phyloP scores from a whole-genome alignment of 768 basidiomycete genomes.

The Lentinula detonsa region DNA sequence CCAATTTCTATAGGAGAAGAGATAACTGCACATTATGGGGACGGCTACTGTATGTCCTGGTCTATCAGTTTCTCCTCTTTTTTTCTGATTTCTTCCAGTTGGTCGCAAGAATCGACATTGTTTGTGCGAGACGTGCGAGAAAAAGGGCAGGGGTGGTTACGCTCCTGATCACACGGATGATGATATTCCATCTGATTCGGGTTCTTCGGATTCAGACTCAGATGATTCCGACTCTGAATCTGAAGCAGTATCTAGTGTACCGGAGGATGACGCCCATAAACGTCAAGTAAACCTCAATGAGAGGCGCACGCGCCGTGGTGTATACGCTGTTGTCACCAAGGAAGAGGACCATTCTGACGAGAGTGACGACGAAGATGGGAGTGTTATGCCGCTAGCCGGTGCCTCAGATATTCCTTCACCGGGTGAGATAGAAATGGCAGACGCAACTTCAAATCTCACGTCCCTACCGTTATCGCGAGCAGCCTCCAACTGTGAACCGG shows the following conservation, averaged over 20 bases:
- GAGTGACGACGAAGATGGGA: constrained; percentile 47
- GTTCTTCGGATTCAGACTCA: constrained; percentile 46
- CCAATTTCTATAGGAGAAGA: constrained; percentile 79
- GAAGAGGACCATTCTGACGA: constrained; percentile 55
- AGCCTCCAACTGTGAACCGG: constrained; percentile 21
- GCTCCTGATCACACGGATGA: constrained; percentile 49
- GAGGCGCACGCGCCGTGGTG: constrained; percentile 73
- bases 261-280: constrained; percentile 23
- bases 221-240: constrained; percentile 36
- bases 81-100: constrained; percentile 32
- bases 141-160: constrained; percentile 69
- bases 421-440: constrained; percentile 51
- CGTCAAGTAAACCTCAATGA: constrained; percentile 64
- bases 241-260: constrained; percentile 16
- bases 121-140: constrained; percentile 84
- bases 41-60: constrained; percentile 74
- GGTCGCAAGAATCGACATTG: constrained; percentile 69
- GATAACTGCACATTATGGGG: constrained; percentile 86
- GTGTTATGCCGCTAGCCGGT: constrained; percentile 37
- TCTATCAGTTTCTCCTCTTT: constrained; percentile 8
- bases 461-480: constrained; percentile 35
- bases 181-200: constrained; percentile 39
- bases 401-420: constrained; percentile 40
- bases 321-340: constrained; percentile 65
- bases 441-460: constrained; percentile 39